Evolutionary conservation across 148 eudicot species (phyloP).

Genomic region (Camellia granthamiana): DNA sequence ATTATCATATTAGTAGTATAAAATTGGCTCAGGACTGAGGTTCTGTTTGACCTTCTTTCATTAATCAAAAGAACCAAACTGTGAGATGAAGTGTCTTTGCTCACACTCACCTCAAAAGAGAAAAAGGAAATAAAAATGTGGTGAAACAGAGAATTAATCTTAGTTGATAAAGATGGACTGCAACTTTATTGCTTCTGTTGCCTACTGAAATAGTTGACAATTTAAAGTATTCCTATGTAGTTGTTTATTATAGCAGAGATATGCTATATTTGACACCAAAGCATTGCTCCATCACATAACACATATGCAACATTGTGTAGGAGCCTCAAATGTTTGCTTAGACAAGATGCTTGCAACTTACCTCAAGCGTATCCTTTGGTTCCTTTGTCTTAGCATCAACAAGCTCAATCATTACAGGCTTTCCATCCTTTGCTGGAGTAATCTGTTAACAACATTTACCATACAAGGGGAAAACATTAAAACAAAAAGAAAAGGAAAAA

Average conservation of each 20-base stretch:
- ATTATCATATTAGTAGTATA: too few relatives aligned
- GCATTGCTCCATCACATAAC: neutral
- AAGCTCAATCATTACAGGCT: constrained; percentile 92
- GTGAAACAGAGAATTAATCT: too few relatives aligned
- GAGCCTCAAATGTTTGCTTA: neutral
- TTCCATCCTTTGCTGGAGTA: constrained; percentile 98
- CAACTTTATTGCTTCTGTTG: neutral
- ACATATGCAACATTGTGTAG: neutral
- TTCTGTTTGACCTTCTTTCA: neutral
- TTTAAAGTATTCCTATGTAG: neutral
- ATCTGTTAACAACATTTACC: constrained; percentile 45
- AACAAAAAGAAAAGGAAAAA: too few relatives aligned
- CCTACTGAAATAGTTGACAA: neutral
- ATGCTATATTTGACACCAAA: neutral
- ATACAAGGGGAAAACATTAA: neutral
- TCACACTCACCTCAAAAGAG: neutral
- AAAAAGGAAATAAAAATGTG: neutral
- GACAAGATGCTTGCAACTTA: constrained; percentile 21
- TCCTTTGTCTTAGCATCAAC: constrained; percentile 97
- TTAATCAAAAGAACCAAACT: neutral
- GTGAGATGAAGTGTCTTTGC: neutral
- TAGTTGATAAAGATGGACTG: neutral
- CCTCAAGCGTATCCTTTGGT: constrained; percentile 89
- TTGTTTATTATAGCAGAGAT: neutral
- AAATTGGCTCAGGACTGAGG: too few relatives aligned